Evolutionary conservation across 257 asterid genomes (phyloP).

Genomic region (Nicotiana tabacum): DNA sequence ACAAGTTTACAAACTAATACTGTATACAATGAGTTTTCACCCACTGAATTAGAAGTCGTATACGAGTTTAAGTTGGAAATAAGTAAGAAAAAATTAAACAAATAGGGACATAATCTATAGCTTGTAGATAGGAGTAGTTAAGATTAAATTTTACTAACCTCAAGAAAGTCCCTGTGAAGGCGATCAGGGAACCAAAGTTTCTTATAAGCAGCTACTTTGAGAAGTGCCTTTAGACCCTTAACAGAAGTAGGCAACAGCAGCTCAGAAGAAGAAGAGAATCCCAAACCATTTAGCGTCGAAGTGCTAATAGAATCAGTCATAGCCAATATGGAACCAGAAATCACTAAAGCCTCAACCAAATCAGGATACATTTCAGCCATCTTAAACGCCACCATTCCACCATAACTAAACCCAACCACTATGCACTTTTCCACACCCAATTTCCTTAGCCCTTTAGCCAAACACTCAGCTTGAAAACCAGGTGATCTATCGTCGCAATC

Average conservation of each 20-base stretch:
- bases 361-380: constrained; percentile 74
- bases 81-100: too few relatives aligned
- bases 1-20: too few relatives aligned
- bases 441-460: constrained; percentile 52
- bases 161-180: constrained; percentile 70
- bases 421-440: constrained; percentile 64
- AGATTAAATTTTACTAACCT: constrained; percentile 35
- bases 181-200: constrained; percentile 91
- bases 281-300: constrained; percentile 46
- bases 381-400: constrained; percentile 96
- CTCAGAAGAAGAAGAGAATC: constrained; percentile 69
- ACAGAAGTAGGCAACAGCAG: constrained; percentile 68
- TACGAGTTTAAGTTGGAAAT: not conserved
- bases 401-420: constrained; percentile 86
- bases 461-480: constrained; percentile 66
- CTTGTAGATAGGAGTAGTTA: not conserved
- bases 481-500: constrained; percentile 68
- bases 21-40: not conserved
- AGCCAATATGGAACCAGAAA: constrained; percentile 72
- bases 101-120: not conserved
- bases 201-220: constrained; percentile 66
- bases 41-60: not conserved
- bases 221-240: constrained; percentile 66
- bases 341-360: constrained; percentile 53
- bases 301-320: constrained; percentile 72